Conservation (phyloP, 345 rosid species). For the Salix brachista region DNA sequence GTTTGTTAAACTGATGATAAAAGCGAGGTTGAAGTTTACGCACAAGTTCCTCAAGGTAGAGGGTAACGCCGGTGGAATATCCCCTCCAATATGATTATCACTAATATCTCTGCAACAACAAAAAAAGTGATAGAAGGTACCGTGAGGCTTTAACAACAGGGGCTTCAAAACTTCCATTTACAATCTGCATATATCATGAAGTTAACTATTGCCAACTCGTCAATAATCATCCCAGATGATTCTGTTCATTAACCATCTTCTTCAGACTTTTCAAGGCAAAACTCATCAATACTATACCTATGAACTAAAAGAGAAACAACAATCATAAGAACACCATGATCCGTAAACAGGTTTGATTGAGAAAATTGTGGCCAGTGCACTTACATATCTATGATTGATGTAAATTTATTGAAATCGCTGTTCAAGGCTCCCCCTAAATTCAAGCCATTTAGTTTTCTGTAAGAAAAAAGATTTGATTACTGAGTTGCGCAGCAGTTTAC, state of each 20-base stretch:
- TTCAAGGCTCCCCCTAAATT: conserved; percentile 63
- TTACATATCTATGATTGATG: conserved; percentile 68
- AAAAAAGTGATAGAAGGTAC: conserved; percentile 12
- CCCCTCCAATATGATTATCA: conserved; percentile 79
- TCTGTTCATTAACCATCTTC: background rate
- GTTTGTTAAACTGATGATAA: background rate
- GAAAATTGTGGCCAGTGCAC: conserved; percentile 21
- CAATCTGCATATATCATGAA: background rate
- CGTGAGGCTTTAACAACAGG: conserved; percentile 1
- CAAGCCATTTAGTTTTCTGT: conserved; percentile 64
- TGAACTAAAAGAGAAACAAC: background rate
- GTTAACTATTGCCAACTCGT: background rate
- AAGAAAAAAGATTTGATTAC: conserved; percentile 7
- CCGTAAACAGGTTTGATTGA: background rate
- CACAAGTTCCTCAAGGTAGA: conserved; percentile 61
- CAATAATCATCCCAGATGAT: background rate
- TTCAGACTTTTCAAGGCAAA: background rate
- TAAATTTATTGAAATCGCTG: conserved; percentile 45
- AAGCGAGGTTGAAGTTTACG: conserved; percentile 17
- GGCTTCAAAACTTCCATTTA: background rate
- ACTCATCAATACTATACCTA: background rate
- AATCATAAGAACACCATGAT: background rate
- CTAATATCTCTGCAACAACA: conserved; percentile 68
- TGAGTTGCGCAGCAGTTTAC: background rate
- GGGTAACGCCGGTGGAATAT: conserved; percentile 67